Evolutionary conservation across 31 red algal genomes (phyloP).

Genomic region (Bonnemaisonia californica): DNA sequence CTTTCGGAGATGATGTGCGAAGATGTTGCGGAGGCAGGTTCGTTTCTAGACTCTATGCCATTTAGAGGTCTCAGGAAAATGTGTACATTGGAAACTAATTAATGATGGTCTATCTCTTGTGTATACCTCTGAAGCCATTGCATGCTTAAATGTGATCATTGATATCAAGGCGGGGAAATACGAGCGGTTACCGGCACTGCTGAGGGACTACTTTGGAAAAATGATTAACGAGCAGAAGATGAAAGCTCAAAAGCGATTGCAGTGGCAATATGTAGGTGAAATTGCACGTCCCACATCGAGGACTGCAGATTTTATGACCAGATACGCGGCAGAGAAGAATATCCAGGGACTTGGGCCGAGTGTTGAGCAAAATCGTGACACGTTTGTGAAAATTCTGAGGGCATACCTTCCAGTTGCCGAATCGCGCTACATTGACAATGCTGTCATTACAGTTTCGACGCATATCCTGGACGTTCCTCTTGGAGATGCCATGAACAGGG

Average conservation of each 20-base stretch:
- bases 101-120: too few relatives aligned
- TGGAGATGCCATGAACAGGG: neutral
- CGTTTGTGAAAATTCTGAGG: neutral
- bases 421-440: slow-evolving; percentile 36
- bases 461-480: slow-evolving; percentile 33
- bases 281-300: slow-evolving; percentile 5
- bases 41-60: too few relatives aligned
- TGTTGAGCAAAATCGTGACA: slow-evolving; percentile 5
- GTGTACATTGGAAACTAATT: too few relatives aligned
- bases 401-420: slow-evolving; percentile 20
- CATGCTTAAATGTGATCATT: slow-evolving; percentile 8
- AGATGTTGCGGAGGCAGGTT: slow-evolving; percentile 29
- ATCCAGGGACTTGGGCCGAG: neutral
- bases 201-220: slow-evolving; percentile 7
- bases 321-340: neutral
- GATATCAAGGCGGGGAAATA: slow-evolving; percentile 22
- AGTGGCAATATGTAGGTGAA: slow-evolving; percentile 36
- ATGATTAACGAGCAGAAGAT: slow-evolving; percentile 29
- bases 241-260: slow-evolving; percentile 1
- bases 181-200: neutral
- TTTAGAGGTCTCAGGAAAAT: too few relatives aligned
- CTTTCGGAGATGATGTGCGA: slow-evolving; percentile 17
- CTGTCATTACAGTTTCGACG: slow-evolving; percentile 25
- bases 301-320: neutral
- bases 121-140: too few relatives aligned